Base-by-base conservation (phyloP, 345 rosid species). In the Chamaenerion angustifolium region DNA sequence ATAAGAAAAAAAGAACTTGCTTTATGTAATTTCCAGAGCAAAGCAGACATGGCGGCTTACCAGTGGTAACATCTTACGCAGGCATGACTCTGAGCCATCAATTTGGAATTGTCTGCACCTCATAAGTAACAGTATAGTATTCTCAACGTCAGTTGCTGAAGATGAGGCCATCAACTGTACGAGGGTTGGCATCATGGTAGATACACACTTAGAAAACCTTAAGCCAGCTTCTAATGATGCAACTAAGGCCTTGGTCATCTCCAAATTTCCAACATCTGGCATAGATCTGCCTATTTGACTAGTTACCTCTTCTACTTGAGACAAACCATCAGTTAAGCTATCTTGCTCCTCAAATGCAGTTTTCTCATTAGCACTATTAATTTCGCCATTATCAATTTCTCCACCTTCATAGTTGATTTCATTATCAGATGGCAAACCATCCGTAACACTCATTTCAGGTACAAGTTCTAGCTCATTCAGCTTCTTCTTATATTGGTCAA, bases 71-170 rank as follows among this genome's bases (percentile, higher is more conserved):
- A 92, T 92, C 80, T 92, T 84, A 31, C 88, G 85, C 46, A 92
- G 88, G 71, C 90, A 87, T 56, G 83, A 82, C 67, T 92, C 98
- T 51, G 96, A 94, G 43, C 94, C 96, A 69, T 80, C 96, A 71
- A 92, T 80, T 68, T 92, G 98, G 66, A 92, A 92, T 62, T 92
- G 98, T 61, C 80, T 87, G 76, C 96, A 92, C 69, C 98, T 82
- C 98, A 92, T 92, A 68, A 92, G 53, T 57, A 73, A 56, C 16
- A 77, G 83, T 67, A 87, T 82, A 19, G 95, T 73, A 71, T 82
- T 82, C 64, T 86, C 93, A 46, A 82, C 90, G 63, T 81, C 96
- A 60, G 74, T 78, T 61, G 85, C 81, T 45, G 96, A 87, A 65
- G 98, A 80, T 49, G 96, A 92, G 72, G 96, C 98, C 96, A 92